Percentiles rank a stretch among this genome's conserved stretches.
These are phyloP conservation scores for Beta macrorhiza DNA, from an alignment of 179 eudicot genomes.

Conservation along the genomic window DNA sequence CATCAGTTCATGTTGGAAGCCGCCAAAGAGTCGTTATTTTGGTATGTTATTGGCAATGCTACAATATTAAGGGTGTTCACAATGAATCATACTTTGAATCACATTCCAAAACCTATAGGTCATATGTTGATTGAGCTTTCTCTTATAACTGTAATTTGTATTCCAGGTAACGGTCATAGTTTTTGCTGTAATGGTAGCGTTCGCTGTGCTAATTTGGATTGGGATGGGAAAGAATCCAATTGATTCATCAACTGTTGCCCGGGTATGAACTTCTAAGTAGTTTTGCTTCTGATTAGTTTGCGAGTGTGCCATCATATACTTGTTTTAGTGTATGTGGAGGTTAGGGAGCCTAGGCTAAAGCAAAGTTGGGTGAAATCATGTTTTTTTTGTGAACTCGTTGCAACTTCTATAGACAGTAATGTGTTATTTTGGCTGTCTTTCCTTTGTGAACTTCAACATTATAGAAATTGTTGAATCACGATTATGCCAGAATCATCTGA, in stretches of 20 bases:
- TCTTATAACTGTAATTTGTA: conserved; percentile 16
- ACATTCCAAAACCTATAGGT: background rate
- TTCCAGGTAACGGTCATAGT: conserved; percentile 60
- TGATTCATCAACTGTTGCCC: conserved; percentile 68
- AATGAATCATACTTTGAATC: background rate
- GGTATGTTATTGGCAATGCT: conserved; percentile 41
- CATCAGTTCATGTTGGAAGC: conserved; percentile 63
- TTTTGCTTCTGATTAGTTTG: background rate
- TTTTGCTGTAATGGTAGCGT: conserved; percentile 59
- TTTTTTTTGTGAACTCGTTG: background rate
- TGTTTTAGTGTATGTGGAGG: background rate
- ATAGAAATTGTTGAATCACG: background rate
- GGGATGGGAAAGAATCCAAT: conserved; percentile 79
- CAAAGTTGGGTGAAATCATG: background rate
- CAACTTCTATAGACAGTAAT: background rate
- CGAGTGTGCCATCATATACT: background rate
- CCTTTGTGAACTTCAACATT: background rate
- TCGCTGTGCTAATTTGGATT: conserved; percentile 79
- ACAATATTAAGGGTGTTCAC: background rate
- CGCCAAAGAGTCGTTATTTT: conserved; percentile 79
- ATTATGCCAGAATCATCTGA: background rate
- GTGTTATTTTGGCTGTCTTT: background rate
- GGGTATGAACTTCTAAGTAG: conserved; percentile 46
- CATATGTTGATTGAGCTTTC: background rate
- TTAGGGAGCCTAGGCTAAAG: background rate